Evolutionary conservation across 352 stramenopile genomes (phyloP).

Genomic region (Globisporangium cystogenes): DNA sequence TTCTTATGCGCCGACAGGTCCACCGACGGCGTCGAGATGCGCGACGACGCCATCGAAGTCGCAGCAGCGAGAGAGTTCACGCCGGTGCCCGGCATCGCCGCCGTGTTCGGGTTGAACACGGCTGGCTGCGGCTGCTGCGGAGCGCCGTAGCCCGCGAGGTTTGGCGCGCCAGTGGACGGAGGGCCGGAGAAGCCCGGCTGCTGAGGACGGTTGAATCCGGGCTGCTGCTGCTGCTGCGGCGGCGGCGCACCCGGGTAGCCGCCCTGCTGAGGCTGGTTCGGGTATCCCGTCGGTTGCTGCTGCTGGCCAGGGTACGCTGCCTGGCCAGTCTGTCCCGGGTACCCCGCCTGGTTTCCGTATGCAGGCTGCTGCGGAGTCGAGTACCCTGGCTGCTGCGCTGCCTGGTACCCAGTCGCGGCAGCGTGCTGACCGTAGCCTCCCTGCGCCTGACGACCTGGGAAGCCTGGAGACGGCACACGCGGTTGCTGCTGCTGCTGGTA

Average conservation of each 20-base stretch:
- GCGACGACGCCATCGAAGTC: constrained; percentile 51
- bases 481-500: constrained; percentile 33
- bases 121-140: constrained; percentile 19
- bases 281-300: constrained; percentile 19
- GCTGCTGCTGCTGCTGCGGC: constrained; percentile 17
- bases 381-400: constrained; percentile 16
- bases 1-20: constrained; percentile 80
- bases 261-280: constrained; percentile 11
- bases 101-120: constrained; percentile 28
- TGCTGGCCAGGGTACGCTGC: constrained; percentile 14
- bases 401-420: constrained; percentile 5
- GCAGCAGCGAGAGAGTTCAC: constrained; percentile 64
- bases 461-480: constrained; percentile 31
- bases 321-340: constrained; percentile 11
- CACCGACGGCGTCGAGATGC: constrained; percentile 75
- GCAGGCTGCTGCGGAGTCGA: constrained; percentile 13
- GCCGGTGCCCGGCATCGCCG: constrained; percentile 52
- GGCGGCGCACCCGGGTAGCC: constrained; percentile 5
- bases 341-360: constrained; percentile 16
- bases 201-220: constrained; percentile 30
- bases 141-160: constrained; percentile 22
- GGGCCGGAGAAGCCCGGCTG: constrained; percentile 43
- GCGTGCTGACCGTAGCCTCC: constrained; percentile 11
- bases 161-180: constrained; percentile 27
- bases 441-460: constrained; percentile 22